phyloP scores from a whole-genome alignment of 306 rosid species.

The Pueraria montana region DNA sequence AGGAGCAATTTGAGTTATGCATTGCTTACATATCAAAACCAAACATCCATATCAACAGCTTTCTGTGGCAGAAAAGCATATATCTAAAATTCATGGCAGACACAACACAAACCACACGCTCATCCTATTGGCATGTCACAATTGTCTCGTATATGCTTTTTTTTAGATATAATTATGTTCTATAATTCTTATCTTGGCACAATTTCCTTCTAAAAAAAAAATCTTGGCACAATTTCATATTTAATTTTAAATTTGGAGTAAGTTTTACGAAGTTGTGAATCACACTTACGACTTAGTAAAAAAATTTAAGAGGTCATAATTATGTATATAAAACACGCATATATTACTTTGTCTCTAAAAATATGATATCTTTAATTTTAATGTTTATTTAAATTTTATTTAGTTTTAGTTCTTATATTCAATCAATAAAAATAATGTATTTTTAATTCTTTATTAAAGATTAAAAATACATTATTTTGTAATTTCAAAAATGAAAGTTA shows the following conservation, averaged over 20 bases:
- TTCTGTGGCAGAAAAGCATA: slow-evolving; percentile 15
- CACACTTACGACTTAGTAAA: neutral
- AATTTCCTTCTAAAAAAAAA: no score
- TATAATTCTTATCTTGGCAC: neutral
- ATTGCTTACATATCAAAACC: slow-evolving; percentile 3
- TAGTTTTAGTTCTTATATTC: no score
- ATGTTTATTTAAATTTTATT: no score
- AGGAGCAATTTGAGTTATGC: neutral
- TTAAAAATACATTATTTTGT: no score
- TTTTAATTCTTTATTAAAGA: no score
- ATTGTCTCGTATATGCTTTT: neutral
- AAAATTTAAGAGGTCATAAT: no score
- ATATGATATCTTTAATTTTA: no score
- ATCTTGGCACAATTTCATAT: neutral
- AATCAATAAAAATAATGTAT: no score
- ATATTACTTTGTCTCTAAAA: neutral
- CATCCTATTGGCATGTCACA: slow-evolving; percentile 8
- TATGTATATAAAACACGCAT: neutral
- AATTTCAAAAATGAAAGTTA: no score
- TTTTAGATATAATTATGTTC: neutral
- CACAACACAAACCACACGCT: slow-evolving; percentile 33
- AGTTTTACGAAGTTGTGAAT: neutral
- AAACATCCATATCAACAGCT: slow-evolving; percentile 34
- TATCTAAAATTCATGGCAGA: slow-evolving; percentile 15
- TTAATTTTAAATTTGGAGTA: neutral